Evolutionary conservation across 106 monocot species (phyloP), one percentile per base, ranked within the genome.

Genomic region (Acorus gramineus): DNA sequence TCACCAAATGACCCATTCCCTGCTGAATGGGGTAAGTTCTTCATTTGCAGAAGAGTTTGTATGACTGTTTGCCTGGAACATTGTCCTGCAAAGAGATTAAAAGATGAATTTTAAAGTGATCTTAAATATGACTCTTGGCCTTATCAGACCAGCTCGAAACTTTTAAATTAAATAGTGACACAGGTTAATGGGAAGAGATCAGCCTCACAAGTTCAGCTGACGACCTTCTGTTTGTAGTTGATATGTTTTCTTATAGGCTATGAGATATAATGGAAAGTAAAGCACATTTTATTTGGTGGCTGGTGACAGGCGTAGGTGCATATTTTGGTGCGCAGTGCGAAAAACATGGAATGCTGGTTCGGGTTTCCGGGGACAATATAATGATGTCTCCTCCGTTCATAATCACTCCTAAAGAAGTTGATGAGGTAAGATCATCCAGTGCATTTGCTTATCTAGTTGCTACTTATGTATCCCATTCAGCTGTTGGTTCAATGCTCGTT

Each of bases 331-430:
- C 66, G 10, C 91, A 91, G 62, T 98, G 96, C 55, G 76, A 83
- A 70, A 98, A 91, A 60, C 81, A 77, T 42, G 96, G 96, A 50
- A 81, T 98, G 83, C 61, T 98, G 60, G 79, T 98, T 47, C 78
- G 85, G 44, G 75, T 91, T 61, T 76, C 87, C 46, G 96, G 91
- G 51, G 96, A 98, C 56, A 81, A 28, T 53, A 81, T 88, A 14
- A 85, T 98, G 96, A 98, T 98, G 96, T 87, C 96, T 8, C 96
- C 96, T 47, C 79, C 96, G 11, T 71, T 88, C 46, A 76, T 85
- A 49, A 81, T 91, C 3, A 63, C 96, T 3, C 69, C 78, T 4
- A 49, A 64, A 52, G 80, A 98, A 85, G 67, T 91, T 53, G 91
- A 98, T 13, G 79, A 91, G 69, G 96, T 98, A 81, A 77, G 66